Evolutionary conservation across 2,329 filamentous ascomycete genomes (phyloP).

Genomic region (Colletotrichum spaethianum): DNA sequence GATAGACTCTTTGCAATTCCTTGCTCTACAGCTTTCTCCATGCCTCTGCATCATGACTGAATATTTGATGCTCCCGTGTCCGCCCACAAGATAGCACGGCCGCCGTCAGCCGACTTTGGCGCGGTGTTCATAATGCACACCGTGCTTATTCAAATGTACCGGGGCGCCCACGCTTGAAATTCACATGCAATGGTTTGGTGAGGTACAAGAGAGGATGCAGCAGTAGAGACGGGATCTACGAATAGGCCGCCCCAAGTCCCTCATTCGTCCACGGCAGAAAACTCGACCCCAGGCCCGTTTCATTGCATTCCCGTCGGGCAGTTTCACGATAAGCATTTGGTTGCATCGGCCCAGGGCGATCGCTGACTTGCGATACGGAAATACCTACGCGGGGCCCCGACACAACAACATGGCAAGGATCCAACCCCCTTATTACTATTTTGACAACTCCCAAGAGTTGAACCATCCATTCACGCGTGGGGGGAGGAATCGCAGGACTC

Average conservation of each 20-base stretch:
- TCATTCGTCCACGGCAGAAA: not conserved
- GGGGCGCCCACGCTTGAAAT: not conserved
- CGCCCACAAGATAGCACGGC: too few relatives aligned
- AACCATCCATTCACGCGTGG: constrained; percentile 5
- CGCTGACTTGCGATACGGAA: constrained; percentile 24
- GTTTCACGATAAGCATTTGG: constrained; percentile 29
- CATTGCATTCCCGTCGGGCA: constrained; percentile 26
- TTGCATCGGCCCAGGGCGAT: constrained; percentile 25
- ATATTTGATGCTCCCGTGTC: too few relatives aligned
- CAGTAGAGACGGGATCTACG: constrained; percentile 12
- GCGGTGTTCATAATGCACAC: not conserved
- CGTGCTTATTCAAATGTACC: not conserved
- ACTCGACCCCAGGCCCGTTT: constrained; percentile 17
- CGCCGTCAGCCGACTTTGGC: too few relatives aligned
- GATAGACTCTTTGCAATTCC: too few relatives aligned
- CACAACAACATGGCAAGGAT: constrained; percentile 9
- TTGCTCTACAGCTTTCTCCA: too few relatives aligned
- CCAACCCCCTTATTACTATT: constrained; percentile 34
- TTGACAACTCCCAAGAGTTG: constrained; percentile 26
- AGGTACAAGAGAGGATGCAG: not conserved
- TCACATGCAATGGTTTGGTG: not conserved
- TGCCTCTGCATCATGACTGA: too few relatives aligned
- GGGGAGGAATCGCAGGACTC: not conserved
- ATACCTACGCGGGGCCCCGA: constrained; percentile 18
- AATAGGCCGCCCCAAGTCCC: not conserved